phyloP scores from a whole-genome alignment of 2,329 filamentous ascomycete species.

The Hypoxylon sp. region DNA sequence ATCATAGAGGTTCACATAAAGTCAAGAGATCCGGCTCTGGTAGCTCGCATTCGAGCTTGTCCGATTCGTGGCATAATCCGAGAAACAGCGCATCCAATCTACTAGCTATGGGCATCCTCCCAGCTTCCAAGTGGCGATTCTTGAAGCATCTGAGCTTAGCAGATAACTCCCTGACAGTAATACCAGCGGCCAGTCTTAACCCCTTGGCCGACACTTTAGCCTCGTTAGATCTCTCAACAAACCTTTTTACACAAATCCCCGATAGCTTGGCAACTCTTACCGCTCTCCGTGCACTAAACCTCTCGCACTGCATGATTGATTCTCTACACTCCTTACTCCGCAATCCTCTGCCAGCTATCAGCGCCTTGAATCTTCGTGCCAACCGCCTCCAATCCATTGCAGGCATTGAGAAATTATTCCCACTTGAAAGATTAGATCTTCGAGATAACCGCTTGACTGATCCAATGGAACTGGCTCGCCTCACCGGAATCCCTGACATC shows the following conservation, averaged over 20 bases:
- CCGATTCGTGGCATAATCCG: constrained; percentile 73
- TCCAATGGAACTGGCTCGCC: constrained; percentile 86
- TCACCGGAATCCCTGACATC: constrained; percentile 92
- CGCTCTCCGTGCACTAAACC: constrained; percentile 89
- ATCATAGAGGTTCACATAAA: constrained; percentile 77
- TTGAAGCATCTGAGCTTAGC: constrained; percentile 90
- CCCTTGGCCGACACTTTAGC: constrained; percentile 90
- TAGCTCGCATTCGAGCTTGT: constrained; percentile 87
- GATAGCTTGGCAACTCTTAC: constrained; percentile 89
- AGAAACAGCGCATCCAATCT: constrained; percentile 85
- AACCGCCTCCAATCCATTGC: constrained; percentile 90
- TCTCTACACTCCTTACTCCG: constrained; percentile 88
- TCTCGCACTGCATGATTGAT: constrained; percentile 98
- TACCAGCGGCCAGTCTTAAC: constrained; percentile 79
- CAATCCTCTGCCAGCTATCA: constrained; percentile 92
- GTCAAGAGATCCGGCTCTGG: constrained; percentile 89
- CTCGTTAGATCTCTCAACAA: constrained; percentile 91
- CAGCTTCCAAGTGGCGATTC: constrained; percentile 93
- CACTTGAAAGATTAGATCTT: constrained; percentile 89
- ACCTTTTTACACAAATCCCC: constrained; percentile 93
- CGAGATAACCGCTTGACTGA: constrained; percentile 93
- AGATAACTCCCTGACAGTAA: constrained; percentile 88
- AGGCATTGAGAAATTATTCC: constrained; percentile 88
- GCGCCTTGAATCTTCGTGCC: constrained; percentile 88
- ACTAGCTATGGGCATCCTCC: constrained; percentile 77